phyloP scores from a whole-genome alignment of 2,329 filamentous ascomycete species.

The Botrytis deweyae region DNA sequence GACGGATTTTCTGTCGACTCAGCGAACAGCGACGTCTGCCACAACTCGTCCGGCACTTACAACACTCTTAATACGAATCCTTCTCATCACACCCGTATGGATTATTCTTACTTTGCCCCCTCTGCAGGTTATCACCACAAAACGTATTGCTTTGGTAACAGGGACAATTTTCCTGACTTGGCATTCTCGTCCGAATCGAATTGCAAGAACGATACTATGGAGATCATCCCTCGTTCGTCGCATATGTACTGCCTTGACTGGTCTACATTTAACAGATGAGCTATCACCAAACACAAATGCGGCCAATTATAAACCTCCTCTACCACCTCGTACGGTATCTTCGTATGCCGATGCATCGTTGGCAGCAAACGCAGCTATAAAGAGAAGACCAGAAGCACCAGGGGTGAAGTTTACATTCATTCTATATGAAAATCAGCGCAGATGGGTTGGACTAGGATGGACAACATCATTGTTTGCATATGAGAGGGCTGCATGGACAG shows the following conservation, averaged over 20 bases:
- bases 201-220: slow-evolving; percentile 87
- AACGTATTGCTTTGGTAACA: slow-evolving; percentile 77
- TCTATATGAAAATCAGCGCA: slow-evolving; percentile 91
- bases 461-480: slow-evolving; percentile 88
- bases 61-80: slow-evolving; percentile 81
- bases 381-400: slow-evolving; percentile 54
- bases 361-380: slow-evolving; percentile 42
- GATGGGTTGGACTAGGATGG: slow-evolving; percentile 95
- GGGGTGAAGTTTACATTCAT: slow-evolving; percentile 96
- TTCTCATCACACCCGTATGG: slow-evolving; percentile 88
- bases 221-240: slow-evolving; percentile 73
- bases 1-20: slow-evolving; percentile 90
- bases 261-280: slow-evolving; percentile 66
- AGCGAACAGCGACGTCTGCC: slow-evolving; percentile 84
- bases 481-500: slow-evolving; percentile 88
- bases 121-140: slow-evolving; percentile 80
- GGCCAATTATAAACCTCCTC: slow-evolving; percentile 36
- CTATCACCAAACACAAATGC: slow-evolving; percentile 33
- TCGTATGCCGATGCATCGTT: slow-evolving; percentile 31
- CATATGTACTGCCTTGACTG: slow-evolving; percentile 71
- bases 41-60: slow-evolving; percentile 89
- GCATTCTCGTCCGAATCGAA: slow-evolving; percentile 84
- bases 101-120: slow-evolving; percentile 78
- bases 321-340: slow-evolving; percentile 36
- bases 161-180: slow-evolving; percentile 87